A percentile compares a stretch with the other conserved stretches of the same genome.
These are phyloP conservation scores for Linum tenue DNA, from an alignment of 345 rosid species.

Conservation along the genomic window DNA sequence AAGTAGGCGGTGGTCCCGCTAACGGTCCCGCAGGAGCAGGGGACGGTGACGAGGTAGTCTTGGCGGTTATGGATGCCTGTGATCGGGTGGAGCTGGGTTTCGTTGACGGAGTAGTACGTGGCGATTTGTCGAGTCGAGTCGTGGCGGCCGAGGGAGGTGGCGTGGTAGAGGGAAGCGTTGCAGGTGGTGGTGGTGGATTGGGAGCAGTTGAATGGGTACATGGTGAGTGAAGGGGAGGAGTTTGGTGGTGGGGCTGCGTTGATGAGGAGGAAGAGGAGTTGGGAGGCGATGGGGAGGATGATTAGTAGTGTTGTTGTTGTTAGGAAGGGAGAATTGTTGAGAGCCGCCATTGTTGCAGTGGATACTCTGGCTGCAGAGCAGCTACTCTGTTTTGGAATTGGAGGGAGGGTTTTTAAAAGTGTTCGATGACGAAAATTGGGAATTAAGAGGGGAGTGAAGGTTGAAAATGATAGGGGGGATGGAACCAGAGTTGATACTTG, in stretches of 20 bases:
- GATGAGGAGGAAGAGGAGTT: not conserved
- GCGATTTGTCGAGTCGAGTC: slow-evolving; percentile 22
- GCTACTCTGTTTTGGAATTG: too few species aligned
- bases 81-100: slow-evolving; percentile 24
- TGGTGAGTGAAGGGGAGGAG: not conserved
- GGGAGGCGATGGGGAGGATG: not conserved
- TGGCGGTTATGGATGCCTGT: slow-evolving; percentile 1
- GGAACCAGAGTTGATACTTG: too few species aligned
- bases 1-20: slow-evolving; percentile 34
- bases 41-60: slow-evolving; percentile 40
- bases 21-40: slow-evolving; percentile 36
- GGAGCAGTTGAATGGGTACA: slow-evolving; percentile 25
- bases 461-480: too few species aligned
- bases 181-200: slow-evolving; percentile 12
- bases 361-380: too few species aligned
- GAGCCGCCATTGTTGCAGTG: not conserved
- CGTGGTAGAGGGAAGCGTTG: slow-evolving; percentile 36
- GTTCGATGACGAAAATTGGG: too few species aligned
- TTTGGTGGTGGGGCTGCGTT: not conserved
- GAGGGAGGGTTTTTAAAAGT: too few species aligned
- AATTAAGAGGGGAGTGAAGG: too few species aligned
- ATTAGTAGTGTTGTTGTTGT: not conserved
- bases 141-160: slow-evolving; percentile 9
- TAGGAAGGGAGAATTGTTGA: too few species aligned
- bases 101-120: slow-evolving; percentile 28